Evolutionary conservation across 2,329 filamentous ascomycete species (phyloP).

Genomic region (Penicillium sp.): DNA sequence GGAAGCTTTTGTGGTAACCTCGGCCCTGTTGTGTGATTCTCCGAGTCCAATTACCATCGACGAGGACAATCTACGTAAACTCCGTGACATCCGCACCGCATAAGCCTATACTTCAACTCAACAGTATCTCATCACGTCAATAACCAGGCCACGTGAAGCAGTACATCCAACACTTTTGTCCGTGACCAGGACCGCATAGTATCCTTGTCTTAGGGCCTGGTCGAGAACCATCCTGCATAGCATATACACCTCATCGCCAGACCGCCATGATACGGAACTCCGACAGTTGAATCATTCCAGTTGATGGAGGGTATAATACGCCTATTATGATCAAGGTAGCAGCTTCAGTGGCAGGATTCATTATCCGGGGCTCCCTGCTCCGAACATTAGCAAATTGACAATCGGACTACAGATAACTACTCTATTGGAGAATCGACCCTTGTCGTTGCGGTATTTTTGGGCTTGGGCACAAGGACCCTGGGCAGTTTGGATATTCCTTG

Average conservation of each 20-base stretch:
- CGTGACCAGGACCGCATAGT: neutral
- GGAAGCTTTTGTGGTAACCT: neutral
- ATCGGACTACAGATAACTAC: neutral
- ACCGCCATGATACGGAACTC: neutral
- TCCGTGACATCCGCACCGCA: neutral
- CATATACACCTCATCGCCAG: neutral
- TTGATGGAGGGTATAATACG: neutral
- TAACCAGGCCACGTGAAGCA: neutral
- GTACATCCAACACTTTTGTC: neutral
- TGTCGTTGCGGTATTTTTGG: neutral
- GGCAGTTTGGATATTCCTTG: neutral
- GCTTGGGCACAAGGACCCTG: neutral
- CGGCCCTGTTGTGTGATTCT: neutral
- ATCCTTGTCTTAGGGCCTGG: constrained; percentile 4
- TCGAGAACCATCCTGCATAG: constrained; percentile 5
- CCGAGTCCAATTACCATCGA: neutral
- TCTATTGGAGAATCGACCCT: neutral
- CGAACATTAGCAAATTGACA: constrained; percentile 3
- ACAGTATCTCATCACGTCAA: neutral
- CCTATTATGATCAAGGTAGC: neutral
- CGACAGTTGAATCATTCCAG: neutral
- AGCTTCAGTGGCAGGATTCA: neutral
- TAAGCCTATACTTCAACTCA: neutral
- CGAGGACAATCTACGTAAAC: neutral
- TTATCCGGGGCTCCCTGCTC: neutral